phyloP scores from a whole-genome alignment of 176 grass and related monocot species.

The Avena sativa region DNA sequence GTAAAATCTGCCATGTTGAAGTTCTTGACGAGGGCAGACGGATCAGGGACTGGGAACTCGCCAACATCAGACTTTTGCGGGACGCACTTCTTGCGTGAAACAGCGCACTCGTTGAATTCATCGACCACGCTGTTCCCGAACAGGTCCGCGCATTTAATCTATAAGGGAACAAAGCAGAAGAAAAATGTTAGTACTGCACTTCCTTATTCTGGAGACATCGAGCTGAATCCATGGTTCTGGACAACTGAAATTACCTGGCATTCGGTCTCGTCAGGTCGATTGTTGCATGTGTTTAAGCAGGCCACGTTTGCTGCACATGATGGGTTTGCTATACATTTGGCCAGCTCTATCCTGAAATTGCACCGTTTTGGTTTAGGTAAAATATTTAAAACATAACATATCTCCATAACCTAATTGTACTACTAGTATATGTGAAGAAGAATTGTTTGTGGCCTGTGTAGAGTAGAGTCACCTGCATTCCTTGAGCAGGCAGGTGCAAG shows the following conservation, averaged over 20 bases:
- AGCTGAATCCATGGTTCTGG: neutral
- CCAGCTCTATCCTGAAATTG: conserved; percentile 78
- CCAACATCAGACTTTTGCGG: conserved; percentile 81
- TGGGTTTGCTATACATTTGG: conserved; percentile 93
- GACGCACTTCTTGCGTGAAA: conserved; percentile 96
- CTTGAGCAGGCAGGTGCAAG: conserved; percentile 93
- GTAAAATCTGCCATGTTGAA: conserved; percentile 91
- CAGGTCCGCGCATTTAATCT: conserved; percentile 98
- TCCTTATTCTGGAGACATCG: neutral
- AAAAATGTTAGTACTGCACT: neutral
- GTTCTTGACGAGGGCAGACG: conserved; percentile 67
- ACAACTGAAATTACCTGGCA: conserved; percentile 73
- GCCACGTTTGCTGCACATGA: conserved; percentile 95
- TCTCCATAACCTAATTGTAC: neutral
- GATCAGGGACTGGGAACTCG: conserved; percentile 81
- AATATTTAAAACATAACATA: neutral
- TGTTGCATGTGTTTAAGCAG: conserved; percentile 92
- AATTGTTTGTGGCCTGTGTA: neutral
- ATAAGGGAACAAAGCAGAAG: neutral
- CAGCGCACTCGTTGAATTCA: conserved; percentile 96
- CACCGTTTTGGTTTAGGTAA: neutral
- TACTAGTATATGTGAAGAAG: neutral
- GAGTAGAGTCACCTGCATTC: conserved; percentile 73
- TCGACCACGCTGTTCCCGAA: conserved; percentile 93
- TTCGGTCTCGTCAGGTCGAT: conserved; percentile 95